These are phyloP conservation scores for Atkinsonella texensis DNA, from an alignment of 2,329 filamentous ascomycete genomes.

Conservation along the genomic window DNA sequence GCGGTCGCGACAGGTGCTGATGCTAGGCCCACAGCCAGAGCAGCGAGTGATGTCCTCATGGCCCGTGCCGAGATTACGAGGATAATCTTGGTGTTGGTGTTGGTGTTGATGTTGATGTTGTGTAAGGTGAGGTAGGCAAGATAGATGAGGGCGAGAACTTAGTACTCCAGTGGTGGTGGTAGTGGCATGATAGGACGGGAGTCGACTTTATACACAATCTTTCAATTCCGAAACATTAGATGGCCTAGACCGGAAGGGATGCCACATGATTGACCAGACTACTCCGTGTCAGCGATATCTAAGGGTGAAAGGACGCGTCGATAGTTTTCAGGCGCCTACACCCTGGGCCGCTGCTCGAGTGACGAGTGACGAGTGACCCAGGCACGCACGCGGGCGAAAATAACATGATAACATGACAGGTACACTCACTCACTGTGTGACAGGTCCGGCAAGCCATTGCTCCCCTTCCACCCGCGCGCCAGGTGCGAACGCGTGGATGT, in stretches of 20 bases:
- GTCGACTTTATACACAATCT: background rate
- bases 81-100: too few relatives aligned
- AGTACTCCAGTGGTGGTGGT: background rate
- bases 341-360: background rate
- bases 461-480: too few relatives aligned
- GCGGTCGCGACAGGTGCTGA: constrained; percentile 23
- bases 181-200: background rate
- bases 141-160: background rate
- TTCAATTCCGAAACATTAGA: background rate
- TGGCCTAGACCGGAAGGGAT: background rate
- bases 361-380: background rate
- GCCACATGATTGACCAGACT: background rate
- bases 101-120: too few relatives aligned
- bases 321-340: background rate
- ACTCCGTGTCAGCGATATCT: background rate
- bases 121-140: too few relatives aligned
- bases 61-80: background rate
- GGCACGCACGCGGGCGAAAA: too few relatives aligned
- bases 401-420: too few relatives aligned
- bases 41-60: constrained; percentile 22
- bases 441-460: too few relatives aligned
- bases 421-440: too few relatives aligned
- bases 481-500: too few relatives aligned
- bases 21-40: constrained; percentile 19
- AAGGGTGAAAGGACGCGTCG: background rate